phyloP scores from a whole-genome alignment of 805 yeast genomes.

The Tetrapisispora arboricola region DNA sequence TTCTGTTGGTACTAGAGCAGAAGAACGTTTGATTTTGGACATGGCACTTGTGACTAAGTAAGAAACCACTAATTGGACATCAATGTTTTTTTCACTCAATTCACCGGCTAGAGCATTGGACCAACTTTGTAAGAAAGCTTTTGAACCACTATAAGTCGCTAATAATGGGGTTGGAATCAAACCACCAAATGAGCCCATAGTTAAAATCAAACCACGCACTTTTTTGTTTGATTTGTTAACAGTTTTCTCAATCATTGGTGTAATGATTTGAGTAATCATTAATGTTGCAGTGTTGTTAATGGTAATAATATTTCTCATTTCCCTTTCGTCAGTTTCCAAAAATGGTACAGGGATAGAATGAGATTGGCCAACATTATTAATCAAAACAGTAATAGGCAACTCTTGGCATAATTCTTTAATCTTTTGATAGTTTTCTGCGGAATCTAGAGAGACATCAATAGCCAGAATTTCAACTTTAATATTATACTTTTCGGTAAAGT shows the following conservation, averaged over 20 bases:
- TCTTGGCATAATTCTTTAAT: constrained; percentile 38
- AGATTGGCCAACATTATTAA: constrained; percentile 91
- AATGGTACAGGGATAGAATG: constrained; percentile 95
- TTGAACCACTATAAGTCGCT: constrained; percentile 93
- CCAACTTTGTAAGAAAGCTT: constrained; percentile 92
- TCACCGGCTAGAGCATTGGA: constrained; percentile 83
- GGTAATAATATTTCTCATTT: constrained; percentile 69
- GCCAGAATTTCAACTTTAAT: constrained; percentile 61
- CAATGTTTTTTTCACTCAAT: constrained; percentile 55
- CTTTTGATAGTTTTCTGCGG: constrained; percentile 42
- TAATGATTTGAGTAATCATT: constrained; percentile 67
- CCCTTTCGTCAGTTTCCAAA: constrained; percentile 63
- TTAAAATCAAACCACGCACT: constrained; percentile 65
- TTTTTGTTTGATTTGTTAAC: constrained; percentile 29
- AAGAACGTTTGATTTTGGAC: constrained; percentile 82
- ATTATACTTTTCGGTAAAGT: constrained; percentile 47
- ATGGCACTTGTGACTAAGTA: constrained; percentile 90
- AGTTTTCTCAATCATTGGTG: constrained; percentile 57
- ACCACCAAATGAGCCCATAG: constrained; percentile 97
- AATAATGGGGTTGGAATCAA: constrained; percentile 83
- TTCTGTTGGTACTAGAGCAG: constrained; percentile 73
- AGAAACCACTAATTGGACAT: constrained; percentile 76
- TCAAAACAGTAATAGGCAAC: constrained; percentile 59
- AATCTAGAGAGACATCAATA: constrained; percentile 66
- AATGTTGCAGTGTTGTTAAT: constrained; percentile 81